A percentile compares a stretch with the other conserved stretches of the same genome.
These are phyloP conservation scores for Sclerotinia nivalis DNA, from an alignment of 2,329 filamentous ascomycete species.

Conservation along the genomic window DNA sequence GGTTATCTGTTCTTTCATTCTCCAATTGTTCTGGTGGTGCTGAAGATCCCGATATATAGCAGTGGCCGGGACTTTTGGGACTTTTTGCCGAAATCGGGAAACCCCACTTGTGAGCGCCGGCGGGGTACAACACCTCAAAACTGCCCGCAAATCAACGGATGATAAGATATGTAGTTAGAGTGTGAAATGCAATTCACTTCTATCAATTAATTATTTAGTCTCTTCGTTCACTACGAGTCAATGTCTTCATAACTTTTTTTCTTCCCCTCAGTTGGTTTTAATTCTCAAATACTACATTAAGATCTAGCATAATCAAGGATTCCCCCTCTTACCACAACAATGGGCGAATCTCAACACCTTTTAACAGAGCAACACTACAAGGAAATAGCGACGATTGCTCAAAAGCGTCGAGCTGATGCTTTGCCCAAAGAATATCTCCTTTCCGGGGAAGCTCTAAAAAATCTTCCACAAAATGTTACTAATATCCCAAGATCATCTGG, in stretches of 20 bases:
- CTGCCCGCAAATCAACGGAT: background rate
- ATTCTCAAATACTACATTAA: background rate
- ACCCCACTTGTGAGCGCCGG: constrained; percentile 11
- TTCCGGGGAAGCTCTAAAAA: constrained; percentile 29
- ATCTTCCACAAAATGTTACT: constrained; percentile 30
- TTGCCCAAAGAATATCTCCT: constrained; percentile 40
- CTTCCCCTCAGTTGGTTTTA: background rate
- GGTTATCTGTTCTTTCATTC: background rate
- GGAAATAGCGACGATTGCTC: constrained; percentile 44
- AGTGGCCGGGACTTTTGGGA: background rate
- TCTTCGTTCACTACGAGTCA: background rate
- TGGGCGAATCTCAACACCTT: constrained; percentile 2
- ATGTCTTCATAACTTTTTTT: background rate
- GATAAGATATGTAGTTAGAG: background rate
- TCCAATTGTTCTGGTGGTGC: background rate
- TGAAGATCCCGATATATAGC: background rate
- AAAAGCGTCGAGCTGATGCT: constrained; percentile 40
- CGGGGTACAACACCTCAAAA: constrained; percentile 6
- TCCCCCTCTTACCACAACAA: background rate
- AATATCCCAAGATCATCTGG: constrained; percentile 18
- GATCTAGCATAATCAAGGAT: no score
- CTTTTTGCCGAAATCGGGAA: constrained; percentile 22
- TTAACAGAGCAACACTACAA: constrained; percentile 43
- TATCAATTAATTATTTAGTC: background rate
- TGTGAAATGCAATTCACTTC: background rate